Conservation (phyloP, 306 rosid genomes). For the Crotalaria pallida region DNA sequence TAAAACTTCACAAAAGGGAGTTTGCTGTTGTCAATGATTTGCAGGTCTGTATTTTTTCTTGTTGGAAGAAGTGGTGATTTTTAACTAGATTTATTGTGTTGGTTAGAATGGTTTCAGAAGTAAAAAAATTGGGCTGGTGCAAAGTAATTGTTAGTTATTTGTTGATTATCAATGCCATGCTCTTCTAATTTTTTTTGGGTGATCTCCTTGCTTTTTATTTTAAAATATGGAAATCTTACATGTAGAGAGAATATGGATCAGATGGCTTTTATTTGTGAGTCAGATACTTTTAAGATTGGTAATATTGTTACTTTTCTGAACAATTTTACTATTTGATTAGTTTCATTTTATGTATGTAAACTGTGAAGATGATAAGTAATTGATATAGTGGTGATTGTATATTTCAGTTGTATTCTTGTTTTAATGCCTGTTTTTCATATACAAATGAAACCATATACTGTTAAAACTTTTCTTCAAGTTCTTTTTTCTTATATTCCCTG, state of each 20-base stretch:
- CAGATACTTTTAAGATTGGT: background rate
- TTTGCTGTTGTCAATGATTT: background rate
- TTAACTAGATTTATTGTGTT: background rate
- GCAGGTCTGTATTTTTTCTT: background rate
- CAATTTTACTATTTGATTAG: background rate
- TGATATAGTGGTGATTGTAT: background rate
- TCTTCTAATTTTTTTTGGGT: too few relatives aligned
- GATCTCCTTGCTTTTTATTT: too few relatives aligned
- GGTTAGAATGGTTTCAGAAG: background rate
- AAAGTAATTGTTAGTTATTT: background rate
- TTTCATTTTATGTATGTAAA: background rate
- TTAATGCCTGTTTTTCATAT: background rate
- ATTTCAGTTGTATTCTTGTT: background rate
- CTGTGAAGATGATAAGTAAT: background rate
- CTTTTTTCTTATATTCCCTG: constrained; percentile 1
- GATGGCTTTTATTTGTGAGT: background rate
- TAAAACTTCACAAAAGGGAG: background rate
- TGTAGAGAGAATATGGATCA: background rate
- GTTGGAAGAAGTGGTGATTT: background rate
- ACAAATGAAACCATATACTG: background rate
- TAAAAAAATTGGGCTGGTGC: background rate
- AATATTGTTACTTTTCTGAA: background rate
- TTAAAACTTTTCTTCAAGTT: background rate
- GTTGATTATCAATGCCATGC: background rate
- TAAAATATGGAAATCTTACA: background rate